Base-by-base conservation (phyloP, 2,329 filamentous ascomycete species). In the Diplodia scrobiculata region DNA sequence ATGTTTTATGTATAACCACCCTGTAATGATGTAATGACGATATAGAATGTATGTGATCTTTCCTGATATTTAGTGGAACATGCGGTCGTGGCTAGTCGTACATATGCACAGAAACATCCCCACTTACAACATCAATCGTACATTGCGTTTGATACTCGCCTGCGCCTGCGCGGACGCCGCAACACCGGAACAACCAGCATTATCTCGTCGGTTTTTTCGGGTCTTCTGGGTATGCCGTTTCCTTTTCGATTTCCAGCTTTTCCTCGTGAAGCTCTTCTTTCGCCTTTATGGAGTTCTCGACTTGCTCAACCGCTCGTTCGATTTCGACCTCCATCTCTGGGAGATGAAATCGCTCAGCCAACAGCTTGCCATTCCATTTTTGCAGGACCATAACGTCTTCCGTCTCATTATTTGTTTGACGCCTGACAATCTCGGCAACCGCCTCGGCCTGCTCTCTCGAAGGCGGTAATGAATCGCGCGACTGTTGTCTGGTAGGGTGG, bases 251-350 rank as follows among this genome's bases (percentile, higher is more conserved):
- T 67, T 79, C 74, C 2, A 73, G 63, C 68, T 78, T 78, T 69
- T 78, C 75, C 66, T 76, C 71, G 19, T 73, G 68, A 19, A 77
- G 66, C 68, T 76, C 71, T 54, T 77, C 74, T 58, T 75, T 76
- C 1, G 72, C 73, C 66, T 81, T 79, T 55, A 83, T 79, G 0
- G 72, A 73, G 27, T 74, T 74, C 70, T 83, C 78, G 0, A 84
- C 81, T 69, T 84, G 82, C 72, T 82, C 80, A 0, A 83, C 81
- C 6, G 82, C 82, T 11, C 82, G 73, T 73, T 84, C 82, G 65
- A 84, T 82, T 71, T 84, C 82, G n/a, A 83, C 76, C 68, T 83
- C 79, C 80, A 84, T 82, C 63, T 82, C 82, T 0, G 82, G 80
- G 27, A 83, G 72, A 9, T 79, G 69, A 68, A 82, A 82, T 3